Evolutionary conservation across 2,329 filamentous ascomycete species (phyloP).

Genomic region (Aspergillus sp.): DNA sequence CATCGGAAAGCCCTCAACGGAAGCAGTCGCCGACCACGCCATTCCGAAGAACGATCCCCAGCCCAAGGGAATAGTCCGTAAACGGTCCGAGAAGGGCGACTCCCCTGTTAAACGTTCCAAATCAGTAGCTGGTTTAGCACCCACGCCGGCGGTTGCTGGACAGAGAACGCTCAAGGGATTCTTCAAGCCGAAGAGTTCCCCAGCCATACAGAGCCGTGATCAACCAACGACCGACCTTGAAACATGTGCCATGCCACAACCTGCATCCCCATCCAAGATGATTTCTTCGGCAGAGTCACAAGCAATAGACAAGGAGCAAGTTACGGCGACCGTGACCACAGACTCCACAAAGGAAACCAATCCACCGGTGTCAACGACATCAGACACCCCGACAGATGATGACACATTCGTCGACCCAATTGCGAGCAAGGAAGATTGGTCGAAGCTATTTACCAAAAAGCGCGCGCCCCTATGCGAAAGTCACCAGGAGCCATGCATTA

Average conservation of each 20-base stretch:
- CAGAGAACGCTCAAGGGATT: conserved; percentile 74
- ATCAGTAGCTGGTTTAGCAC: conserved; percentile 31
- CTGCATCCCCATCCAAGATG: background rate
- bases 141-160: conserved; percentile 43
- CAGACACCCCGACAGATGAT: conserved; percentile 35
- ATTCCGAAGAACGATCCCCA: conserved; percentile 1
- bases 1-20: background rate
- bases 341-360: background rate
- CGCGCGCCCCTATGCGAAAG: conserved; percentile 74
- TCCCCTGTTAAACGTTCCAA: conserved; percentile 55
- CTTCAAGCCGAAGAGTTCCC: conserved; percentile 64
- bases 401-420: conserved; percentile 66
- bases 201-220: background rate
- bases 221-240: background rate
- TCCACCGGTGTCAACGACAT: conserved; percentile 11
- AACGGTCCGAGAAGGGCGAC: conserved; percentile 42
- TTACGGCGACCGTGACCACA: background rate
- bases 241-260: background rate
- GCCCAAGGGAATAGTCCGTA: conserved; percentile 30
- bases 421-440: conserved; percentile 79
- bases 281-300: background rate
- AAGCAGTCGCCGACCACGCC: background rate
- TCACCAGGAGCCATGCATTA: conserved; percentile 84
- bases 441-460: conserved; percentile 75
- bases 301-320: background rate